Evolutionary conservation across 352 stramenopile genomes (phyloP).

Genomic region (Phytophthora aleatoria): DNA sequence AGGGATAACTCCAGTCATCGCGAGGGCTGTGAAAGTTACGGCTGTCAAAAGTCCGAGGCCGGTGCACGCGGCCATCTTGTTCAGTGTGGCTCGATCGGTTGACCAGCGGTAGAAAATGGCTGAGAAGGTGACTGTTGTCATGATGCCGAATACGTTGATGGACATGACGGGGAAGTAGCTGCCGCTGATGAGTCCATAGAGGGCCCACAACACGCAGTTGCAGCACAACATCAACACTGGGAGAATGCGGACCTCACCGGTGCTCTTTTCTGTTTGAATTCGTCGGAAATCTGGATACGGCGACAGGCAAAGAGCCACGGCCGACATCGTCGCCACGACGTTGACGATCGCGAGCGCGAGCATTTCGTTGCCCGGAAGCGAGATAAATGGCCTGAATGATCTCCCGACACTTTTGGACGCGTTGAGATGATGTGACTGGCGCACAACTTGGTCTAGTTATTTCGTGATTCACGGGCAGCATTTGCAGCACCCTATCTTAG

Average conservation of each 20-base stretch:
- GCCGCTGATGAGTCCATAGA: conserved; percentile 41
- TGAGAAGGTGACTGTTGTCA: conserved; percentile 37
- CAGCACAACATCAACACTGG: conserved; percentile 45
- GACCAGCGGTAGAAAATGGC: conserved; percentile 33
- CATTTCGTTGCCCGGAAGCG: conserved; percentile 10
- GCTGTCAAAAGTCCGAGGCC: conserved; percentile 17
- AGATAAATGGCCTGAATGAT: neutral
- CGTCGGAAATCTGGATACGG: conserved; percentile 29
- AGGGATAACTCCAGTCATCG: conserved; percentile 14
- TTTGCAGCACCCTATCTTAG: neutral
- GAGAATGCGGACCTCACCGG: conserved; percentile 44
- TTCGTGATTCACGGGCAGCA: too few relatives aligned
- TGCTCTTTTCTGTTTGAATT: conserved; percentile 28
- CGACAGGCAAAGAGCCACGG: conserved; percentile 29
- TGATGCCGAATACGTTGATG: conserved; percentile 47
- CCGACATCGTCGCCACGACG: conserved; percentile 23
- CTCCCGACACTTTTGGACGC: neutral
- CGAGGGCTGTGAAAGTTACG: conserved; percentile 21
- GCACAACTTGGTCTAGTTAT: too few relatives aligned
- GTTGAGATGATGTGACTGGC: too few relatives aligned
- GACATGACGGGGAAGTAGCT: conserved; percentile 47
- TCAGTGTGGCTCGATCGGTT: conserved; percentile 14
- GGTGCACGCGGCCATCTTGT: conserved; percentile 19
- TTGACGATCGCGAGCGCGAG: conserved; percentile 34
- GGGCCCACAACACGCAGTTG: conserved; percentile 47